Conservation (phyloP, 345 rosid species). For the Viola odorata region DNA sequence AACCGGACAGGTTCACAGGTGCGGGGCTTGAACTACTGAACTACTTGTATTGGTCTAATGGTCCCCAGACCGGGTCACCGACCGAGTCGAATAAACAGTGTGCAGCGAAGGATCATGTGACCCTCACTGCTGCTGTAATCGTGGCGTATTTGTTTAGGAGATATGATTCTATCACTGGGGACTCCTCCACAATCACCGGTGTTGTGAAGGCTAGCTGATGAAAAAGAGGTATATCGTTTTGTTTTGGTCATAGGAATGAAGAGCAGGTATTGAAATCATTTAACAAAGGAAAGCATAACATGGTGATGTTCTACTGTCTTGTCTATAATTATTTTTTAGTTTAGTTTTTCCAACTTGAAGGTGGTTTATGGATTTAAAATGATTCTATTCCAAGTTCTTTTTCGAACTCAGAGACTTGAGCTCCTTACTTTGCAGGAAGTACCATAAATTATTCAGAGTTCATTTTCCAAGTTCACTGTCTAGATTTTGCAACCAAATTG, state of each 20-base stretch:
- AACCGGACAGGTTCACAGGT: constrained; percentile 60
- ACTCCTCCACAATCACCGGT: constrained; percentile 44
- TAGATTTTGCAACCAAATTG: not conserved
- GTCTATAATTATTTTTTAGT: too few relatives aligned
- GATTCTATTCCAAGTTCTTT: not conserved
- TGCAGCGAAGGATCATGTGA: constrained; percentile 62
- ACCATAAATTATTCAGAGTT: too few relatives aligned
- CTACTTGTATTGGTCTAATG: constrained; percentile 79
- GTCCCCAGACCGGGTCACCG: constrained; percentile 76
- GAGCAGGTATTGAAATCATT: not conserved
- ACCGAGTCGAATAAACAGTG: constrained; percentile 70
- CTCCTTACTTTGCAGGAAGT: too few relatives aligned
- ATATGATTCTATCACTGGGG: constrained; percentile 50
- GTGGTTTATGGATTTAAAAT: not conserved
- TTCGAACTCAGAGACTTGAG: too few relatives aligned
- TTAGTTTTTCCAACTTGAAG: too few relatives aligned
- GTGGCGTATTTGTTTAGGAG: constrained; percentile 56
- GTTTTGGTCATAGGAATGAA: not conserved
- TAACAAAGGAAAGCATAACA: too few relatives aligned
- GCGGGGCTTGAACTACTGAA: constrained; percentile 39
- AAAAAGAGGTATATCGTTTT: not conserved
- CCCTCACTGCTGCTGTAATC: constrained; percentile 45
- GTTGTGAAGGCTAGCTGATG: constrained; percentile 35
- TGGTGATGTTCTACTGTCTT: too few relatives aligned
- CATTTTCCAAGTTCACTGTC: not conserved